These are phyloP conservation scores for Kodamaea sp. DNA, from an alignment of 1,139 yeast genomes.

Conservation along the genomic window DNA sequence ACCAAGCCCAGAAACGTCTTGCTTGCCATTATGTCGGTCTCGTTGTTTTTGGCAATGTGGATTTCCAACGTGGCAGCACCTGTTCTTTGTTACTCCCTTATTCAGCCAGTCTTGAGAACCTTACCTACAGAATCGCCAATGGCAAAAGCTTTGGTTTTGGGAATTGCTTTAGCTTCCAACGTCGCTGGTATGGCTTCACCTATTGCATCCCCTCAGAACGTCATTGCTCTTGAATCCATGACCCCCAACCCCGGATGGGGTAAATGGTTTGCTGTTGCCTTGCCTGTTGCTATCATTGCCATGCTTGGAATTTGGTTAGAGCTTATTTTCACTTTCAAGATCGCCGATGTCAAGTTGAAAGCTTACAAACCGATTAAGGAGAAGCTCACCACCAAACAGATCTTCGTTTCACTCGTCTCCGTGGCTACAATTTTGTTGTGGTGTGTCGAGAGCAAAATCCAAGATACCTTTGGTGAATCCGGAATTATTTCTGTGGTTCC, in stretches of 20 bases:
- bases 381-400: constrained; percentile 69
- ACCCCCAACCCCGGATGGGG: constrained; percentile 91
- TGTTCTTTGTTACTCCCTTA: constrained; percentile 83
- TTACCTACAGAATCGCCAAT: constrained; percentile 76
- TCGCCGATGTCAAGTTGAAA: constrained; percentile 46
- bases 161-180: constrained; percentile 89
- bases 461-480: constrained; percentile 78
- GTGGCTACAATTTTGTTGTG: constrained; percentile 73
- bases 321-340: constrained; percentile 66
- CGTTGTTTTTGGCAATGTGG: constrained; percentile 90
- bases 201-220: constrained; percentile 93
- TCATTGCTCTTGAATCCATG: constrained; percentile 86
- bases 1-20: constrained; percentile 78
- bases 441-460: constrained; percentile 74
- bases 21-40: constrained; percentile 79
- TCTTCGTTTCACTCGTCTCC: constrained; percentile 67
- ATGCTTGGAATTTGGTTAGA: constrained; percentile 71
- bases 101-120: constrained; percentile 83
- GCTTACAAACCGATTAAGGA: constrained; percentile 70
- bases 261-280: constrained; percentile 85
- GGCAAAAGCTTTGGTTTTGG: constrained; percentile 81
- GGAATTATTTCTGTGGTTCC: constrained; percentile 89
- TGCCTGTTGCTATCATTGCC: constrained; percentile 72
- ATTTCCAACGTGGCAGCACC: constrained; percentile 97
- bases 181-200: constrained; percentile 97